Conservation (phyloP, 2,329 filamentous ascomycete genomes). For the Colletotrichum sp. region DNA sequence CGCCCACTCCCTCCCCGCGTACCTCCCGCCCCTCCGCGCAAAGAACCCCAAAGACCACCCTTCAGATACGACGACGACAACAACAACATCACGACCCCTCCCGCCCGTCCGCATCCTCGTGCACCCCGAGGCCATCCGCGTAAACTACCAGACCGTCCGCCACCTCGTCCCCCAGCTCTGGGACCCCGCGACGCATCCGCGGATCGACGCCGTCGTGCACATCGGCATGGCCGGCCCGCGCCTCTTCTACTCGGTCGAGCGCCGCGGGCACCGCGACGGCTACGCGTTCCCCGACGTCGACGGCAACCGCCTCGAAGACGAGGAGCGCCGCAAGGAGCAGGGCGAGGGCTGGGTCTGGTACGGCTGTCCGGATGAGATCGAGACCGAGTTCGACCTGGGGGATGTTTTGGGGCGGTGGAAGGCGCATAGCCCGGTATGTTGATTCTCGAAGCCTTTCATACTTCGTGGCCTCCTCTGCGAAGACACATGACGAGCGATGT, state of each 20-base stretch:
- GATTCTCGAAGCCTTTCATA: neutral
- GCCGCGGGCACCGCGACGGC: constrained; percentile 71
- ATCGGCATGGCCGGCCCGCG: constrained; percentile 78
- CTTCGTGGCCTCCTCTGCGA: no score
- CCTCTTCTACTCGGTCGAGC: constrained; percentile 73
- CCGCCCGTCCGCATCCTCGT: constrained; percentile 65
- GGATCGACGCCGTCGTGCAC: constrained; percentile 73
- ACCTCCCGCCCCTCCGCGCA: constrained; percentile 58
- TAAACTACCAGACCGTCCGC: constrained; percentile 73
- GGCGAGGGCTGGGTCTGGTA: constrained; percentile 59
- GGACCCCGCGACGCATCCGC: constrained; percentile 41
- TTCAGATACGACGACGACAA: neutral
- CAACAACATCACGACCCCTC: constrained; percentile 34
- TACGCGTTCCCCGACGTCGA: constrained; percentile 77
- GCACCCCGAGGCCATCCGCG: constrained; percentile 71
- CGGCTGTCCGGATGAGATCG: constrained; percentile 58
- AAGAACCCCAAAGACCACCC: constrained; percentile 43
- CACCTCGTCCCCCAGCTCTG: constrained; percentile 69
- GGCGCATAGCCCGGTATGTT: constrained; percentile 51
- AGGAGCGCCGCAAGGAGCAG: constrained; percentile 32
- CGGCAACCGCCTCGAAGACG: constrained; percentile 60
- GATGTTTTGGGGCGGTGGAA: constrained; percentile 63
- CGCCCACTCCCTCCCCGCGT: constrained; percentile 68
- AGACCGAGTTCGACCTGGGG: constrained; percentile 61
- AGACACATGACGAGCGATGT: neutral